phyloP scores from a whole-genome alignment of 768 basidiomycete species.

The Porphyrellus cyaneotinctus region DNA sequence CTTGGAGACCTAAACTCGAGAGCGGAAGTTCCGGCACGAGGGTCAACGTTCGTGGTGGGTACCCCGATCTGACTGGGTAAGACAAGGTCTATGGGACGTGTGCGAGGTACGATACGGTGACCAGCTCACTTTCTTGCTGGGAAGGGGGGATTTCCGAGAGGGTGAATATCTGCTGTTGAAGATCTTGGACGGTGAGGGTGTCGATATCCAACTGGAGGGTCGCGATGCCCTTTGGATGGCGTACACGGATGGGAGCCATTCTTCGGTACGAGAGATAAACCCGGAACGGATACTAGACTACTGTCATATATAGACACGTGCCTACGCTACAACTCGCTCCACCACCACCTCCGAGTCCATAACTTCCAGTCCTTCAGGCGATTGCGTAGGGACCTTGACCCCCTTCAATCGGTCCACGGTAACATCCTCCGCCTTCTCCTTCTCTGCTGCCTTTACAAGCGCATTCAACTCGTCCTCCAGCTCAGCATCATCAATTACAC shows the following conservation, averaged over 20 bases:
- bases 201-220: slow-evolving; percentile 70
- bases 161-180: slow-evolving; percentile 67
- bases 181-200: slow-evolving; percentile 62
- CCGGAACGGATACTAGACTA: neutral
- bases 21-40: slow-evolving; percentile 71
- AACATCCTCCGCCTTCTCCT: slow-evolving; percentile 36
- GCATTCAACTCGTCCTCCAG: slow-evolving; percentile 63
- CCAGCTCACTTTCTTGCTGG: slow-evolving; percentile 69
- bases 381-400: slow-evolving; percentile 16
- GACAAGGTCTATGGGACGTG: neutral
- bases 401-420: slow-evolving; percentile 18
- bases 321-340: slow-evolving; percentile 11
- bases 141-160: slow-evolving; percentile 68
- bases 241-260: slow-evolving; percentile 74
- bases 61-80: slow-evolving; percentile 69
- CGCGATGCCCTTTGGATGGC: slow-evolving; percentile 80
- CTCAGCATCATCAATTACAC: slow-evolving; percentile 52
- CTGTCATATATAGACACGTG: slow-evolving; percentile 8
- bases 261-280: neutral
- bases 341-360: too few relatives aligned
- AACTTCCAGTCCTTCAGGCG: slow-evolving; percentile 1
- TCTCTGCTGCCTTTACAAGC: slow-evolving; percentile 46
- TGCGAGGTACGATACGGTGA: neutral
- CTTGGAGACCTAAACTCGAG: slow-evolving; percentile 67
- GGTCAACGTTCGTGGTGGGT: slow-evolving; percentile 74